Evolutionary conservation across 805 yeast species (phyloP), one percentile per base, ranked within the genome.

Genomic region (Candida montana): DNA sequence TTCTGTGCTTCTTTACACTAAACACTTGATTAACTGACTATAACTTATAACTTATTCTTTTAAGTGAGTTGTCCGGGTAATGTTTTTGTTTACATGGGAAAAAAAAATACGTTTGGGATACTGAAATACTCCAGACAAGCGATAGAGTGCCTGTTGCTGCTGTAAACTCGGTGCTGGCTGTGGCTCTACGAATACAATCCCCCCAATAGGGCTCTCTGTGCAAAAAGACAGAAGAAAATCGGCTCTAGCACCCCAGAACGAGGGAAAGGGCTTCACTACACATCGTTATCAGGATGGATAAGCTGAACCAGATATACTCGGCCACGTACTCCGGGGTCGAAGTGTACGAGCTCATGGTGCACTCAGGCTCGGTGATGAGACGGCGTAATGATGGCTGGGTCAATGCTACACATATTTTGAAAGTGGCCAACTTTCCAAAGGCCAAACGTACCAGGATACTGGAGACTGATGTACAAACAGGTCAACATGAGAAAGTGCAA

Each of bases 321-420:
- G 91, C 91, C 32, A 81, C 85, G 19, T 83, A 85, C 66, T 74
- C 90, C 31, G 77, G 88, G 52, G 84, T 86, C 40, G 85, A 93
- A 58, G 91, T 90, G 47, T 95, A 84, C 66, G 85, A 91, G 67
- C 71, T 81, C 53, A 64, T 75, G 20, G 75, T 75, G 50, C 74
- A 79, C 37, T 77, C 81, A 28, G 79, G 83, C 16, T 84, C 90
- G 21, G 79, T 84, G 13, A 84, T 84, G 93, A 72, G 90, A 62
- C 66, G 93, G 43, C 79, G 81, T 51, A 65, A 70, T 29, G 93
- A 84, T 58, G 82, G 82, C 41, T 84, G 90, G 90, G 86, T 83
- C 45, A 91, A 91, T 63, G 98, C 98, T 11, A 91, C 98, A 20
- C 98, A 91, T 60, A 87, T 91, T 36, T 69, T 91, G 47, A 91